Base-by-base conservation (phyloP, 164 flowering plant genomes). In the Paratinospora sagittata region DNA sequence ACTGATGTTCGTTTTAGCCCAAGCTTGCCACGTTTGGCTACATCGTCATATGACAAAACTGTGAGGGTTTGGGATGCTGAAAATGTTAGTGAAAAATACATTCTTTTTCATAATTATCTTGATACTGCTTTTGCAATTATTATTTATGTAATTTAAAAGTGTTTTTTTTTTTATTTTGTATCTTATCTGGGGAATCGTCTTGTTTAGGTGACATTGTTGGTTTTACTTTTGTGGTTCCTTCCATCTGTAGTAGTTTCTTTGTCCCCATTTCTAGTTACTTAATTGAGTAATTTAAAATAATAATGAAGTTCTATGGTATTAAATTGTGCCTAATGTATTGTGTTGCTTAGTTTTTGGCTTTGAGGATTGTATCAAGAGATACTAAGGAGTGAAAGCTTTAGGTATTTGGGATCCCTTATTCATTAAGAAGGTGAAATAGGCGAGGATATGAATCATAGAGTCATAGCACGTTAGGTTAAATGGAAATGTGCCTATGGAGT, bases 61-160 rank as follows among this genome's bases (percentile, higher is more conserved):
- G 95, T 91, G 81, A 76, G 91, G 82, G 88, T 91, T 41, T 91
- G 97, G 97, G 90, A 88, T 78, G 86, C 83, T 76, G 95, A 91
- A 55, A 88, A 90, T 76, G 97, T 89, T 60, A 83, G 93, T 13
- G 4, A 43, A 49, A 63, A 66, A 9, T 45, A 7, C 21, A 34
- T 37, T 47, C 68, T 27, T 60, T 4, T 3, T 33, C 7, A 8
- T 72, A 52, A n/a, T n/a, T 27, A 24, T 23, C 57, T 41, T 11
- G 45, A 70, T 16, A 14, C 30, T 26, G 11, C 27, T 52, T 45
- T 67, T 23, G 36, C 9, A 14, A 12, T 7, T 41, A 11, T 12
- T 47, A 30, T 30, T 8, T 63, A 5, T 63, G 3, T 14, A 27
- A 3, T 52, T 49, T 52, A 55, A 55, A 55, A 16, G 6, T 19